Evolutionary conservation across 2,329 filamentous ascomycete species (phyloP).

Genomic region (Phialophora expanda): DNA sequence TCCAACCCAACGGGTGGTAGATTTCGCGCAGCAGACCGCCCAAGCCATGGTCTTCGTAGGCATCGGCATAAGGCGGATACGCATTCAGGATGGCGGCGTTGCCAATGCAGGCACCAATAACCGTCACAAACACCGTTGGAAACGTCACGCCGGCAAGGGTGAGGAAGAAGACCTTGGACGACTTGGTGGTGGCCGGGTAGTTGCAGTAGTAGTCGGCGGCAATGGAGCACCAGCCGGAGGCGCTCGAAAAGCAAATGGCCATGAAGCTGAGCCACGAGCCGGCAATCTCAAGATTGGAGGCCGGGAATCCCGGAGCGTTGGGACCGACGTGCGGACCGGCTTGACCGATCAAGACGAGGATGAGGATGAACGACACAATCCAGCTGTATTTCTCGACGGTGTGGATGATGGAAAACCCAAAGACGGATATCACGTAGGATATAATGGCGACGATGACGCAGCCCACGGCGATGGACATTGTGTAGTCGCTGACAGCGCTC

Average conservation of each 20-base stretch:
- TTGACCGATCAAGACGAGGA: conserved; percentile 56
- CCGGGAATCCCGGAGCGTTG: conserved; percentile 42
- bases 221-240: conserved; percentile 38
- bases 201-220: conserved; percentile 41
- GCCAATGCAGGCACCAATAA: conserved; percentile 51
- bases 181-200: conserved; percentile 35
- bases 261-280: conserved; percentile 41
- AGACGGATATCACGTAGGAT: conserved; percentile 41
- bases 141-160: conserved; percentile 33
- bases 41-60: conserved; percentile 52
- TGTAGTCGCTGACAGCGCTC: conserved; percentile 45
- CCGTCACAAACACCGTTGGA: conserved; percentile 48
- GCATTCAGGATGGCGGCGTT: conserved; percentile 47
- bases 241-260: conserved; percentile 36
- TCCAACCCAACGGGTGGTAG: conserved; percentile 54
- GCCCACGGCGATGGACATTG: conserved; percentile 42
- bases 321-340: conserved; percentile 53
- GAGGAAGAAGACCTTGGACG: conserved; percentile 36
- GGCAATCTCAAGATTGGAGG: conserved; percentile 44
- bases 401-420: conserved; percentile 43
- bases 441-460: conserved; percentile 44
- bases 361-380: conserved; percentile 43
- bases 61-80: conserved; percentile 45
- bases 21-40: conserved; percentile 55
- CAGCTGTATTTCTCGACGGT: conserved; percentile 44